Base-by-base conservation (phyloP, 2,329 filamentous ascomycete genomes). In the Immersiporthe knoxdaviesiana region DNA sequence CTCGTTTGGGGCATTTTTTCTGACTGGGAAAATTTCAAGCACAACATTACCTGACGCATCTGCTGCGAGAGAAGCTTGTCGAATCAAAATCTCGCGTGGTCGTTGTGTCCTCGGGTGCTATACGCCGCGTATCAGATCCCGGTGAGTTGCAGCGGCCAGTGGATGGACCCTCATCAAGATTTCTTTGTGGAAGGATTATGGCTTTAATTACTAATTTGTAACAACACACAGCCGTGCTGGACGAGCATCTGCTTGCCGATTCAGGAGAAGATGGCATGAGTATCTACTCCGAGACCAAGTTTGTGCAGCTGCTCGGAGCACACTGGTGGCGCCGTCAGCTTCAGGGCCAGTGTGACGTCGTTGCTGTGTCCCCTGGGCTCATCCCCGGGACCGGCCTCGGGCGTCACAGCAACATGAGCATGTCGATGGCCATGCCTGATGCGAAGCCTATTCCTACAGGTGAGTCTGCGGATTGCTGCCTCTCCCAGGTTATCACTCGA, bases 251-350 rank as follows among this genome's bases (percentile, higher is more conserved):
- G 16, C 79, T 79, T 30, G 80, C 78, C 1, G 77, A 75, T 1
- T 81, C 83, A 0, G 81, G 79, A 3, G 75, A 75, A 0, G 72
- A 75, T 0, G 72, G 63, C 0, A 56, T 61, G 2, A 70, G 63
- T 0, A 76, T 81, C 11, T 87, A 87, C 70, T 30, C 72, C 11
- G 77, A 79, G 54, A 81, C 81, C 70, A 87, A 87, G 72, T 87
- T 87, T 68, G 77, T 81, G 0, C 83, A 84, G 71, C 79, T 87
- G 0, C 80, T 87, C 0, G 79, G 79, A 8, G 83, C 85, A 1
- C 84, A 87, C 62, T 87, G 84, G 84, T 87, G 85, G 85, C 84
- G 84, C 1, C 84, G 85, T 3, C 78, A 85, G 72, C 80, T 87
- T n/a, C 67, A 72, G 0, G 81, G 77, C 32, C 76, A 78, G 35